Conservation (phyloP, 108 stramenopile genomes). For the Pseudonitzschia delicatissima region DNA sequence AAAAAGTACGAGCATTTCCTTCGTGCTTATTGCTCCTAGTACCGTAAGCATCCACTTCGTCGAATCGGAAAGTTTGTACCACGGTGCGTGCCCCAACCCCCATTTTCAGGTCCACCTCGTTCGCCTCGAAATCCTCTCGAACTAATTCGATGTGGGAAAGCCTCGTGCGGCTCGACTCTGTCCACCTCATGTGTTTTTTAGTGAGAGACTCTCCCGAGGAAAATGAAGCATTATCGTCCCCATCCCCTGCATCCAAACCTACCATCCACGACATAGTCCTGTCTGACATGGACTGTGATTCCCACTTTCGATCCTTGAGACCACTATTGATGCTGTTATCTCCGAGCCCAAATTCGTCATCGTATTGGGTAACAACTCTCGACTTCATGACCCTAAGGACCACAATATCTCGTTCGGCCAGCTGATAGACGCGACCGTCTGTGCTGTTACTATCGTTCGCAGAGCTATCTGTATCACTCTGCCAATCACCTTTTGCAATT, state of each 20-base stretch:
- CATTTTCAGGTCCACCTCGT: slow-evolving; percentile 17
- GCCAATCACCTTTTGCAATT: neutral
- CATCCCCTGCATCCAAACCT: neutral
- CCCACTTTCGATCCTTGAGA: slow-evolving; percentile 1
- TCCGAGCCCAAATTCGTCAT: slow-evolving; percentile 5
- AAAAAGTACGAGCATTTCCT: slow-evolving; percentile 21
- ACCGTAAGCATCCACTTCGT: neutral
- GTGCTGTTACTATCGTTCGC: neutral
- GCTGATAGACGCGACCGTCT: neutral
- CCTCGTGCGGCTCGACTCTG: slow-evolving; percentile 17
- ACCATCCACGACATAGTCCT: slow-evolving; percentile 5
- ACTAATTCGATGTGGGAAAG: slow-evolving; percentile 11
- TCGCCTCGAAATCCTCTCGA: neutral
- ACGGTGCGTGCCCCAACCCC: slow-evolving; percentile 10
- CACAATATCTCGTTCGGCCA: slow-evolving; percentile 11
- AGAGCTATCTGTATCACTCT: neutral
- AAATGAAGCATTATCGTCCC: neutral
- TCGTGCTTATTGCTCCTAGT: neutral
- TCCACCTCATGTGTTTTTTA: slow-evolving; percentile 13
- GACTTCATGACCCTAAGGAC: slow-evolving; percentile 18
- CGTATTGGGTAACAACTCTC: neutral
- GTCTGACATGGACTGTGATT: slow-evolving; percentile 10
- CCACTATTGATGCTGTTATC: neutral
- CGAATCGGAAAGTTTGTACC: slow-evolving; percentile 16
- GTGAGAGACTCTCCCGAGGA: neutral